Base-by-base conservation (phyloP, 1,284 basidiomycete species). In the Cryptococcus floricola region DNA sequence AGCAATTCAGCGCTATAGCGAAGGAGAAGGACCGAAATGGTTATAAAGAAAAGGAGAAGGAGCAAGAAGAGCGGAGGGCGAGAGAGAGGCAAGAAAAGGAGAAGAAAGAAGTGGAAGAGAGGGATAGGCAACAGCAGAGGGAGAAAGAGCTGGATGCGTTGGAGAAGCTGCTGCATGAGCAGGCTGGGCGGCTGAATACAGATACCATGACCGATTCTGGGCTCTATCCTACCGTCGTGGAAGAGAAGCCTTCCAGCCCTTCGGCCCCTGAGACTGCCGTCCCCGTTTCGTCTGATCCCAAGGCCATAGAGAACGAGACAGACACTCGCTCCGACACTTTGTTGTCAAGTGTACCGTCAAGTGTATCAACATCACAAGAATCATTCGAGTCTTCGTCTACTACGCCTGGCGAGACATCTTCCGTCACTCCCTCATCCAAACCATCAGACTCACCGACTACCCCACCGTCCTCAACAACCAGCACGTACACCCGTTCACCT, bases 71-170 rank as follows among this genome's bases (percentile, higher is more conserved):
- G 48, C 58, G 59, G 14, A 39, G 59, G 44, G 63, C 59, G 9
- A 60, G 43, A 50, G 67, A 71, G 52, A 78, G 39, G 74, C 41
- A 61, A 27, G 68, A 65, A 2, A 65, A 63, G 59, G 28, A 63
- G 62, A 48, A 52, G 31, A 52, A 46, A 50, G 56, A 62, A 54
- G 52, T 53, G 38, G 64, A 69, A 7, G 64, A 69, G 48, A 66
- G 62, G 53, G 56, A 59, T 27, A 47, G 50, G 39, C 59, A 60
- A 37, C 28, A 57, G 14, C 31, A 44, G 50, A 53, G 62, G 45
- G 67, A 71, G 46, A 62, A 60, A 41, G 74, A 75, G 59, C 58
- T 70, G 49, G 71, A 60, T 38, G 60, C 69, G 57, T 57, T 69
- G 31, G 73, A 73, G 49, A 67, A 61, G 45, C 57, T 73, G 41